Conservation (phyloP, 2,329 filamentous ascomycete species). For the Lachnellula occidentalis region DNA sequence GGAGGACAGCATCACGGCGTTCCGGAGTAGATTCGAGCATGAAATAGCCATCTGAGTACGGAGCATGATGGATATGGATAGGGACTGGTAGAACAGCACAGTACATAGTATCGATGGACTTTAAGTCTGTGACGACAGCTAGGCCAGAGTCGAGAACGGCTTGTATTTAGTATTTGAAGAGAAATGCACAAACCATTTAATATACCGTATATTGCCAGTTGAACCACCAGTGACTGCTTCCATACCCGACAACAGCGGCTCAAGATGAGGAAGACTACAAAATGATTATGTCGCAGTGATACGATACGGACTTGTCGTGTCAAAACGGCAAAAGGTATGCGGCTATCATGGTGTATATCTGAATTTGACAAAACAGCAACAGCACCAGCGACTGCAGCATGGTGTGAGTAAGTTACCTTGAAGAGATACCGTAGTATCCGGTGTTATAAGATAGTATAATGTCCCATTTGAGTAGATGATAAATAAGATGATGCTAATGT, state of each 20-base stretch:
- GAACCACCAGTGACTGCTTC: not conserved
- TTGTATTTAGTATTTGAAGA: constrained; percentile 1
- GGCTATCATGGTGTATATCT: too few species aligned
- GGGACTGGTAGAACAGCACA: not conserved
- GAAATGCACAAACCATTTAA: constrained; percentile 1
- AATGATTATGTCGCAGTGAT: too few species aligned
- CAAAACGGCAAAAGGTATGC: too few species aligned
- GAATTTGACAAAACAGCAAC: too few species aligned
- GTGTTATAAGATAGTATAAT: too few species aligned
- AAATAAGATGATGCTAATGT: too few species aligned
- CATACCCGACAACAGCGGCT: not conserved
- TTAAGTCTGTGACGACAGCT: not conserved
- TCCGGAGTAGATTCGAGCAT: not conserved
- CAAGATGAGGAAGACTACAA: not conserved
- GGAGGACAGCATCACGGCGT: not conserved
- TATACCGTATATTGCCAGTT: not conserved
- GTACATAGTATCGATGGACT: not conserved
- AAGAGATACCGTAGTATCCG: too few species aligned
- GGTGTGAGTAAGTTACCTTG: too few species aligned
- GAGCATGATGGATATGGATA: not conserved
- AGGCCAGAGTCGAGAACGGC: not conserved
- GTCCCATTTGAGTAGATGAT: too few species aligned
- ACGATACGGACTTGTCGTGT: too few species aligned
- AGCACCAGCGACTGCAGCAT: too few species aligned
- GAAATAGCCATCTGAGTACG: not conserved